These are phyloP conservation scores for Cotoneaster glaucophyllus DNA, from an alignment of 306 rosid genomes.

Conservation along the genomic window DNA sequence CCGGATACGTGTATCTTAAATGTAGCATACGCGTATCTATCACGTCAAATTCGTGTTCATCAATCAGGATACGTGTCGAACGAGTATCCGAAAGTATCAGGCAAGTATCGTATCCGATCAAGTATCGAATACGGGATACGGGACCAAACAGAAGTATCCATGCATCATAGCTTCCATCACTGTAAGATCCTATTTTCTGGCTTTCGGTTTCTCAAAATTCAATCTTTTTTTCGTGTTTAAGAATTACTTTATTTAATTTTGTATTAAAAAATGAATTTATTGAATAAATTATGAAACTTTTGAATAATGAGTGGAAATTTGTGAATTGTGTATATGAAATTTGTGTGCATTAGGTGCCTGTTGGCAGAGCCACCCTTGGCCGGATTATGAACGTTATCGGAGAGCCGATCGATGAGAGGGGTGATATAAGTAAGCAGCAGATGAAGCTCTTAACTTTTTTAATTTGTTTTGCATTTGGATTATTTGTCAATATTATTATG, in stretches of 20 bases:
- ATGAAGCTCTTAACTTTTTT: conserved; percentile 3
- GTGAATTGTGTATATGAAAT: background rate
- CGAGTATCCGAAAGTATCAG: too few species aligned
- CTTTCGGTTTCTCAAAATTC: background rate
- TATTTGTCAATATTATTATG: background rate
- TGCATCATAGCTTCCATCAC: conserved; percentile 81
- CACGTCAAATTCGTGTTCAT: too few species aligned
- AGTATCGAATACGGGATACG: too few species aligned
- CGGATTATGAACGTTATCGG: conserved; percentile 85
- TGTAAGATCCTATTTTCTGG: conserved; percentile 20
- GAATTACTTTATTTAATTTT: background rate
- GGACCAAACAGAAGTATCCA: too few species aligned
- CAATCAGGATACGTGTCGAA: too few species aligned
- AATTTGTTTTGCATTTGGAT: background rate
- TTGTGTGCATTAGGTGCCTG: conserved; percentile 50
- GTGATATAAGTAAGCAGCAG: conserved; percentile 44
- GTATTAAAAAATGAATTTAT: background rate
- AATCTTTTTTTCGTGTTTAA: background rate
- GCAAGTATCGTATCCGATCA: too few species aligned
- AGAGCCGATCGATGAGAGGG: conserved; percentile 67
- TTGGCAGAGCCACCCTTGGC: conserved; percentile 85
- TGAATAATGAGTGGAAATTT: background rate
- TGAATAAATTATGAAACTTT: background rate
- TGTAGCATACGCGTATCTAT: too few species aligned
- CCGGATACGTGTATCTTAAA: too few species aligned